Percentiles rank a stretch among this genome's conserved stretches.
Evolutionary conservation across 2,329 filamentous ascomycete genomes (phyloP).

Genomic region (Xylaria sp.): DNA sequence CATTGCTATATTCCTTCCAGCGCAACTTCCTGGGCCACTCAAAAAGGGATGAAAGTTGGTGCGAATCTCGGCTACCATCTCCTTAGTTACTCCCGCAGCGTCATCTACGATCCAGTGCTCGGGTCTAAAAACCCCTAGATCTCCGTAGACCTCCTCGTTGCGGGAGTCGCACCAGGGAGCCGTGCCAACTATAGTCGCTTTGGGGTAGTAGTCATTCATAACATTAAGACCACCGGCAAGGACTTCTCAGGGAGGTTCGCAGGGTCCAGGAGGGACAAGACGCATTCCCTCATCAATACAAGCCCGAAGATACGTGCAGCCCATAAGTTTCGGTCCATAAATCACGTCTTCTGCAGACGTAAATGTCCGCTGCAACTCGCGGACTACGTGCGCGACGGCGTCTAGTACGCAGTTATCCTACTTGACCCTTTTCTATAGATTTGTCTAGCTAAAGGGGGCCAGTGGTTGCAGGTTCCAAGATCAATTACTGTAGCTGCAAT

Average conservation of each 20-base stretch:
- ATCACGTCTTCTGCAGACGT: slow-evolving; percentile 37
- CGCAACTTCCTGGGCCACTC: slow-evolving; percentile 37
- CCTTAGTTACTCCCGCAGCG: neutral
- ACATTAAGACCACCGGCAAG: slow-evolving; percentile 39
- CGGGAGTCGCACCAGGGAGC: slow-evolving; percentile 33
- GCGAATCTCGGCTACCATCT: slow-evolving; percentile 23
- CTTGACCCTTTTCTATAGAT: slow-evolving; percentile 36
- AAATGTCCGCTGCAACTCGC: too few species aligned
- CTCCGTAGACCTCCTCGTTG: slow-evolving; percentile 35
- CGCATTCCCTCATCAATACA: slow-evolving; percentile 48
- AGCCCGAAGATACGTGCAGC: slow-evolving; percentile 41
- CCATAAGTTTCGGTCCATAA: slow-evolving; percentile 37
- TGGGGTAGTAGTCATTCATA: slow-evolving; percentile 40
- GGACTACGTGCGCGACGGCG: too few species aligned
- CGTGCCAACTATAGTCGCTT: slow-evolving; percentile 42
- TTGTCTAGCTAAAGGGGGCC: too few species aligned
- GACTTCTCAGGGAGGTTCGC: slow-evolving; percentile 42
- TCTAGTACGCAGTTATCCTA: too few species aligned
- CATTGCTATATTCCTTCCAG: slow-evolving; percentile 43
- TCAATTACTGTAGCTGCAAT: too few species aligned
- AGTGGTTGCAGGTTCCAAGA: too few species aligned
- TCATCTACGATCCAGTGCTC: slow-evolving; percentile 45
- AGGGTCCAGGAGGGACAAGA: slow-evolving; percentile 34
- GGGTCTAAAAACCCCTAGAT: slow-evolving; percentile 38
- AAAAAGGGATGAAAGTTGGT: slow-evolving; percentile 43